Base-by-base conservation (phyloP, 2,329 filamentous ascomycete species). In the Trichoderma hamatum region DNA sequence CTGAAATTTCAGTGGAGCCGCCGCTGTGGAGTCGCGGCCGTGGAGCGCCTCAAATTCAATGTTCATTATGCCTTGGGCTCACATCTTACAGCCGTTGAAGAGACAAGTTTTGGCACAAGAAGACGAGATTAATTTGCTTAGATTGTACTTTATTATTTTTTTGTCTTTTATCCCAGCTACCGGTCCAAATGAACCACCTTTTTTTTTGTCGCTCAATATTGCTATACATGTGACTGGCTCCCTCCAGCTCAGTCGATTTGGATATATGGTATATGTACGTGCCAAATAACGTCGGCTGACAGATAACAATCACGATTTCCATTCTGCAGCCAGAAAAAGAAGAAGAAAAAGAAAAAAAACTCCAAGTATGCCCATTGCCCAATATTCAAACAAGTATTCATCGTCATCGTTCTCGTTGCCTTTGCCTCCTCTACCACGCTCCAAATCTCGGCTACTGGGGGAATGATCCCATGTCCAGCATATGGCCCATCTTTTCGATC, bases 401-500 rank as follows among this genome's bases (percentile, higher is more conserved):
- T 39, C 65, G n/a, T 32, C 46, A 0, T 43, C 39, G 39, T 43
- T 43, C 39, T 43, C 39, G 39, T n/a, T 9, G 16, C 10, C 39
- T 10, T n/a, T 4, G 16, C 16, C 9, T 3, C 10, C 21, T 32
- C n/a, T 28, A 6, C 21, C 26, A 5, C 10, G 19, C 4, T 2
- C 21, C 5, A 13, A 28, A 24, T 21, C 10, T 30, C 3, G 14
- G 24, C 26, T 51, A 67, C 1, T 70, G 51, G 11, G 65, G n/a
- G 10, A 69, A 65, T 19, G 75, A 72, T 54, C 78, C 82, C 83
- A 88, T 85, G 59, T 89, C 85, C 49, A 92, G 77, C 88, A 95
- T 89, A 75, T 96, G 92, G 11, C 92, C 92, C 92, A 96, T 95
- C 79, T 94, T 94, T 72, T 93, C 90, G 72, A 96, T 94, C 91